These are phyloP conservation scores for Apostasia ramifera DNA, from an alignment of 106 monocot genomes.

Conservation along the genomic window DNA sequence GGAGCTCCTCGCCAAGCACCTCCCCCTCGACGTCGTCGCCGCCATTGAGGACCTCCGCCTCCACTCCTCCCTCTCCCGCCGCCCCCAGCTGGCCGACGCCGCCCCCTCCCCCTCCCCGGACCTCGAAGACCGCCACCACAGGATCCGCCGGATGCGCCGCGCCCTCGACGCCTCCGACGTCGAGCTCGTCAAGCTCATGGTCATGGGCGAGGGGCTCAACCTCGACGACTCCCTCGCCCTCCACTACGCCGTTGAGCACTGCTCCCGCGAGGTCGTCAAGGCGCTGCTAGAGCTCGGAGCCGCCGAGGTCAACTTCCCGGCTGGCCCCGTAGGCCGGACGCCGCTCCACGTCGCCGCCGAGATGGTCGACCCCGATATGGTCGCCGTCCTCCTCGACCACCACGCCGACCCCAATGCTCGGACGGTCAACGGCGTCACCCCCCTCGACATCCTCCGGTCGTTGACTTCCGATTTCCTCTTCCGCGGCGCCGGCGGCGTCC, in stretches of 20 bases:
- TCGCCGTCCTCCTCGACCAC: constrained; percentile 91
- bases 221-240: constrained; percentile 88
- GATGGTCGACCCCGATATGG: constrained; percentile 97
- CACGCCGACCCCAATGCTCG: constrained; percentile 84
- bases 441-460: constrained; percentile 74
- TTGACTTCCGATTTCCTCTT: constrained; percentile 93
- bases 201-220: constrained; percentile 91
- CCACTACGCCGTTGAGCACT: constrained; percentile 87
- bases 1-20: constrained; percentile 88
- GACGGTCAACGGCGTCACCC: constrained; percentile 77
- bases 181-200: constrained; percentile 94
- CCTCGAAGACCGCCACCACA: constrained; percentile 69
- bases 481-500: constrained; percentile 45
- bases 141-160: constrained; percentile 93
- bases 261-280: constrained; percentile 90
- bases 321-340: constrained; percentile 66
- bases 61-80: constrained; percentile 47
- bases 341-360: constrained; percentile 91
- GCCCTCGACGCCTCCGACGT: constrained; percentile 95
- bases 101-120: constrained; percentile 16
- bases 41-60: constrained; percentile 79
- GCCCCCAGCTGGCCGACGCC: constrained; percentile 14
- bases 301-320: constrained; percentile 87
- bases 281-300: constrained; percentile 89
- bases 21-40: constrained; percentile 79